These are phyloP conservation scores for Moesziomyces sp. DNA, from an alignment of 1,284 basidiomycete species.

Conservation along the genomic window DNA sequence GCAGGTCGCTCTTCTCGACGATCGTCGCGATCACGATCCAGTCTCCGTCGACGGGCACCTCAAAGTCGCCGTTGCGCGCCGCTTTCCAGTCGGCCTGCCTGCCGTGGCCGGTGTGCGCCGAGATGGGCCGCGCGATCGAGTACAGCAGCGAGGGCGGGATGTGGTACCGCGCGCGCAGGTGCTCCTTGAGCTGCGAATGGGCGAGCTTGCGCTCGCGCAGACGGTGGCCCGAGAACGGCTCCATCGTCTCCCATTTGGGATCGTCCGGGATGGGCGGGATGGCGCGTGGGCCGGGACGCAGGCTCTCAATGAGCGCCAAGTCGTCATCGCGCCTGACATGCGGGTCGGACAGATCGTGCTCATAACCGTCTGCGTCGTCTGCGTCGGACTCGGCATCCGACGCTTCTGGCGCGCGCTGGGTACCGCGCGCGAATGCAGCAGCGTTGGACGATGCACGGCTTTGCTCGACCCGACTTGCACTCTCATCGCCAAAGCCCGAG, in stretches of 20 bases:
- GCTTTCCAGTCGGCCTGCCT: constrained; percentile 4
- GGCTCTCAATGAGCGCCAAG: constrained; percentile 24
- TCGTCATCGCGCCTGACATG: constrained; percentile 17
- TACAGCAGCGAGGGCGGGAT: constrained; percentile 88
- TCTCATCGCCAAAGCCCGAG: constrained; percentile 17
- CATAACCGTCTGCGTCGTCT: constrained; percentile 4
- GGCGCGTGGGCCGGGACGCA: constrained; percentile 26
- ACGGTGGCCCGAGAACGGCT: constrained; percentile 67
- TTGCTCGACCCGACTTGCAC: neutral
- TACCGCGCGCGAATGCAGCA: constrained; percentile 23
- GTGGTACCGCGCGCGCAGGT: constrained; percentile 84
- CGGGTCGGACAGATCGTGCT: neutral
- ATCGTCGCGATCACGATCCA: constrained; percentile 91
- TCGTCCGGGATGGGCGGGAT: constrained; percentile 35
- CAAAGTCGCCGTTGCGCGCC: constrained; percentile 73
- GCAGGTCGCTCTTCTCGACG: constrained; percentile 81
- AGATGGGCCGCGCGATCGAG: constrained; percentile 70
- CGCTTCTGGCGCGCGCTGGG: neutral
- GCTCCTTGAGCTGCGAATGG: constrained; percentile 82
- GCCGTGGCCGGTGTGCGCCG: neutral
- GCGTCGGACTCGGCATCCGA: constrained; percentile 5
- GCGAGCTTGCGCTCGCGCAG: constrained; percentile 81
- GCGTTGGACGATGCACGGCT: neutral
- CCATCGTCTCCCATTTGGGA: constrained; percentile 38
- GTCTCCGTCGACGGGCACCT: constrained; percentile 89